These are phyloP conservation scores for Trypanosoma lewisi DNA, from an alignment of 208 protist genomes.

Conservation along the genomic window DNA sequence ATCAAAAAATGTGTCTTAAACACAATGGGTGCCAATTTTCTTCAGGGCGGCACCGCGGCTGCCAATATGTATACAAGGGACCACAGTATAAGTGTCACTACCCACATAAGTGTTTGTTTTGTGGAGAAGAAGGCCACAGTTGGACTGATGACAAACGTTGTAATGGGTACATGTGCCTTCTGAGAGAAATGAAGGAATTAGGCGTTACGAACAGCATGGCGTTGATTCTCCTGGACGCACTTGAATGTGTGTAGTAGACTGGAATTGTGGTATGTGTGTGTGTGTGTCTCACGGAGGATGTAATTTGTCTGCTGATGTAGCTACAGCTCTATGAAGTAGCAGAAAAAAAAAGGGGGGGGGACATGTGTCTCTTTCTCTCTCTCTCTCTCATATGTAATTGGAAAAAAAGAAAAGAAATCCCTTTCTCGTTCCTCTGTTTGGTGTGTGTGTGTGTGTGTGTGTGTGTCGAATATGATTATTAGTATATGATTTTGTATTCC, in stretches of 20 bases:
- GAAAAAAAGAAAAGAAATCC: too few species aligned
- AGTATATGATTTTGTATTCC: too few species aligned
- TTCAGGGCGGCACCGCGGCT: conserved; percentile 58
- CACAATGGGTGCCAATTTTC: conserved; percentile 65
- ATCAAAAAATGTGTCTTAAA: conserved; percentile 66
- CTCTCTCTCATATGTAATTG: too few species aligned
- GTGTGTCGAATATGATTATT: too few species aligned
- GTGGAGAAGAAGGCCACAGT: conserved; percentile 58
- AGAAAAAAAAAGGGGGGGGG: too few species aligned
- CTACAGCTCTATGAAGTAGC: too few species aligned
- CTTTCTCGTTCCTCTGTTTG: too few species aligned
- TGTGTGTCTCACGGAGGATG: too few species aligned
- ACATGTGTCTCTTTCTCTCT: too few species aligned
- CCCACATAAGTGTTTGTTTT: conserved; percentile 78
- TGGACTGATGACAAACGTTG: conserved; percentile 79
- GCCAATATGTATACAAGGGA: conserved; percentile 63
- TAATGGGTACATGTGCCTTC: conserved; percentile 55
- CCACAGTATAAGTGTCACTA: conserved; percentile 68
- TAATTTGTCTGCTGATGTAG: too few species aligned
- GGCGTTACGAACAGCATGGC: conserved; percentile 53
- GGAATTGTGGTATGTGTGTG: conserved; percentile 1
- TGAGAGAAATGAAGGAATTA: conserved; percentile 50
- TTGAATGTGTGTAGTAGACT: conserved; percentile 37
- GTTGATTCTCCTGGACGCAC: conserved; percentile 53
- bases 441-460: too few species aligned